phyloP scores from a whole-genome alignment of 2,329 filamentous ascomycete genomes.

The Didymella exigua region DNA sequence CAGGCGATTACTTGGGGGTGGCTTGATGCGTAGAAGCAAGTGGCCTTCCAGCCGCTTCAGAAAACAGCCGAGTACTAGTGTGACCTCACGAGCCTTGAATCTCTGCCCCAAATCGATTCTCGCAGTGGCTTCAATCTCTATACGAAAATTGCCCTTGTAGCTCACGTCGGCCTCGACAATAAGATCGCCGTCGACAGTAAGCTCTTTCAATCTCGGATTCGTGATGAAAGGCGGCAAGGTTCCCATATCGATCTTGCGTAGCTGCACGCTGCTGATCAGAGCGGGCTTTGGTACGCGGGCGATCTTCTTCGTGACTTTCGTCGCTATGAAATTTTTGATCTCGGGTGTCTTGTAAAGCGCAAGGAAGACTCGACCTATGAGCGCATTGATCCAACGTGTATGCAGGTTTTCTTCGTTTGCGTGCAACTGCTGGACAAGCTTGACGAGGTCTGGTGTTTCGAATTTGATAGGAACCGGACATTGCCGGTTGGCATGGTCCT shows the following conservation, averaged over 20 bases:
- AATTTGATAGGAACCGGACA: conserved; percentile 76
- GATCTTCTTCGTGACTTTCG: conserved; percentile 95
- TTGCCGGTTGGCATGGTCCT: conserved; percentile 55
- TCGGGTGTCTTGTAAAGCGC: conserved; percentile 84
- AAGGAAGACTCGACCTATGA: conserved; percentile 87
- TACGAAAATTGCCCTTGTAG: conserved; percentile 85
- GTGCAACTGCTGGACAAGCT: conserved; percentile 86
- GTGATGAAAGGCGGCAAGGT: conserved; percentile 87
- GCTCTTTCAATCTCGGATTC: conserved; percentile 83
- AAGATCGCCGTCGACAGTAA: conserved; percentile 90
- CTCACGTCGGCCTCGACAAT: conserved; percentile 84
- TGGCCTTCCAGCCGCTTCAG: conserved; percentile 87
- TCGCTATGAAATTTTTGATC: conserved; percentile 76
- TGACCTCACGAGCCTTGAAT: conserved; percentile 89
- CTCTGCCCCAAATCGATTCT: conserved; percentile 87
- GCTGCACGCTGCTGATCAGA: conserved; percentile 83
- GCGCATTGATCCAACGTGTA: conserved; percentile 90
- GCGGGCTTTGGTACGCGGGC: conserved; percentile 88
- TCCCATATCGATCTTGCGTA: conserved; percentile 84
- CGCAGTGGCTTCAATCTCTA: conserved; percentile 91
- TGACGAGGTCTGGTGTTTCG: conserved; percentile 84
- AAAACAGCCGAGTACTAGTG: conserved; percentile 83
- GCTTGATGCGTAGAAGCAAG: conserved; percentile 83
- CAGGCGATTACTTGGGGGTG: conserved; percentile 91
- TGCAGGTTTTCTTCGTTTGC: conserved; percentile 90